Conservation (phyloP, 345 rosid genomes). For the Gossypioides kirkii region DNA sequence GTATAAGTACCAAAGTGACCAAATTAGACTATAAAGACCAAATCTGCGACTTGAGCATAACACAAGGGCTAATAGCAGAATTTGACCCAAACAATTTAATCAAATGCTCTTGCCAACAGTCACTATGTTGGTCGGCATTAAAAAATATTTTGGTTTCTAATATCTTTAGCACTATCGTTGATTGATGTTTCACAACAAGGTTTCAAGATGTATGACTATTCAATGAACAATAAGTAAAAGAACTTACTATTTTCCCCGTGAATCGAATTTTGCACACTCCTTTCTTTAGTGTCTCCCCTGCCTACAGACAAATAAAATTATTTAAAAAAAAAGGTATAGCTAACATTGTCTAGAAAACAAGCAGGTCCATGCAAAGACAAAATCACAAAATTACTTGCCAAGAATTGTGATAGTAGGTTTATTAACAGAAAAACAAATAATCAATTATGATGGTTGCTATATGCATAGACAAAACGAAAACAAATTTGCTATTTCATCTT, state of each 20-base stretch:
- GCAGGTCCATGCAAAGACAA: not conserved
- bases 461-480: not conserved
- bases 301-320: slow-evolving; percentile 27
- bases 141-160: not conserved
- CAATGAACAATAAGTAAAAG: slow-evolving; percentile 4
- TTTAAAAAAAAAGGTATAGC: not conserved
- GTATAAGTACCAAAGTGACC: too few species aligned
- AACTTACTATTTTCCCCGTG: slow-evolving; percentile 67
- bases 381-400: not conserved
- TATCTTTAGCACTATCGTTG: not conserved
- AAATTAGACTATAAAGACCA: too few species aligned
- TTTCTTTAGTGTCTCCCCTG: slow-evolving; percentile 31
- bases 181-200: not conserved
- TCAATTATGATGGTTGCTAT: not conserved
- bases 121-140: not conserved
- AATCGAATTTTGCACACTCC: slow-evolving; percentile 67
- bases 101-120: not conserved
- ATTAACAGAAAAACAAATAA: not conserved
- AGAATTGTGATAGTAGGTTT: not conserved
- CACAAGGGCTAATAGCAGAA: too few species aligned
- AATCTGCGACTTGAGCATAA: too few species aligned
- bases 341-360: not conserved
- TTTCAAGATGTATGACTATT: not conserved
- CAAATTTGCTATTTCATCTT: not conserved
- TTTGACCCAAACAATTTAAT: not conserved